These are phyloP conservation scores for Debaryomyces coudertii DNA, from an alignment of 1,139 yeast species.

Conservation along the genomic window DNA sequence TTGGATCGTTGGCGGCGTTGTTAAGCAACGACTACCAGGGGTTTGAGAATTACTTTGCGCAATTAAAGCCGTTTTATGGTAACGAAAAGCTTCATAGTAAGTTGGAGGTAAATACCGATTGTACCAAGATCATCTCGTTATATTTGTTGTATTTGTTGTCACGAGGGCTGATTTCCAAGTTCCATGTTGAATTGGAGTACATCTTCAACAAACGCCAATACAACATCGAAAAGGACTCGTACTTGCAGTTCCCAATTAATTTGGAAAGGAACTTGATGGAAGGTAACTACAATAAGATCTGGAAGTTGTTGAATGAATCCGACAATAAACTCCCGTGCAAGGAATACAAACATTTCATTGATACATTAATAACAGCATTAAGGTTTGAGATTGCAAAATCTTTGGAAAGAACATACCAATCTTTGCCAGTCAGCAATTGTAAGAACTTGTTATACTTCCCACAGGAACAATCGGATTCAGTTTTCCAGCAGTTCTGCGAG, in stretches of 20 bases:
- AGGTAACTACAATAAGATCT: conserved; percentile 92
- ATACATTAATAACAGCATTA: conserved; percentile 71
- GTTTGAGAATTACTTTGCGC: conserved; percentile 74
- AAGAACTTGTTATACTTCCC: conserved; percentile 78
- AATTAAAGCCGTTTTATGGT: conserved; percentile 75
- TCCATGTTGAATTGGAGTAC: conserved; percentile 86
- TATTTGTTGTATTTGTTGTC: conserved; percentile 76
- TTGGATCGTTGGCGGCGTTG: conserved; percentile 81
- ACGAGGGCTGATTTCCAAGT: conserved; percentile 81
- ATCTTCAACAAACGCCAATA: conserved; percentile 55
- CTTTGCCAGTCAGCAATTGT: conserved; percentile 80
- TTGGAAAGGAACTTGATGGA: conserved; percentile 95
- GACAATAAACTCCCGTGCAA: conserved; percentile 50
- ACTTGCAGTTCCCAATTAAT: conserved; percentile 80
- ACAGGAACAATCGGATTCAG: conserved; percentile 58
- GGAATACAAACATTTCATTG: conserved; percentile 63
- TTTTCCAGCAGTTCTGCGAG: conserved; percentile 61
- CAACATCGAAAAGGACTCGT: conserved; percentile 51
- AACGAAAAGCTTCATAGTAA: conserved; percentile 53
- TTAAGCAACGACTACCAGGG: conserved; percentile 62
- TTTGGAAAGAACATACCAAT: conserved; percentile 74
- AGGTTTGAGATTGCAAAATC: conserved; percentile 89
- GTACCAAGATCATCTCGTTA: conserved; percentile 77
- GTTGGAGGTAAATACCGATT: conserved; percentile 52
- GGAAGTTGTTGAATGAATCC: conserved; percentile 71